Evolutionary conservation across 768 basidiomycete species (phyloP), one percentile per base, ranked within the genome.

Genomic region (Serendipita sp.): DNA sequence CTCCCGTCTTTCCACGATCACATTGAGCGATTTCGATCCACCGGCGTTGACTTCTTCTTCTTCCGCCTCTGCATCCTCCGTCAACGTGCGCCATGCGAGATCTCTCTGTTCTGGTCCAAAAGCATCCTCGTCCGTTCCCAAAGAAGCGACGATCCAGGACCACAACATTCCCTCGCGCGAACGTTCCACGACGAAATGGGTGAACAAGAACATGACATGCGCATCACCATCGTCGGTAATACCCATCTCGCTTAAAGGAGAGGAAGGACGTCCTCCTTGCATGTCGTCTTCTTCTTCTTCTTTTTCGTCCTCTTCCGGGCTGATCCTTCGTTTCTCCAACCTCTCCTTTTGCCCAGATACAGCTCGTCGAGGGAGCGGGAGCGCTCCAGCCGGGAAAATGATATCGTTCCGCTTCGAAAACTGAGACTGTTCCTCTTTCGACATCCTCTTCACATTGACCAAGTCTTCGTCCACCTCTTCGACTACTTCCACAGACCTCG

Each of bases 101-200:
- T 65, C 36, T 35, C 30, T 35, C 23, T 67, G 66, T 16, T 30
- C 36, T 11, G 30, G 16, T 65, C 66, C 41, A 4, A 68, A 69
- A 10, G 65, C n/a, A 51, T 63, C 30, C 68, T 66, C n/a, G 23
- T 45, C 18, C 41, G n/a, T 63, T 58, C 66, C 70, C 66, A 72
- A 2, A 30, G 38, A 41, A 36, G 56, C 68, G n/a, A 68, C 64
- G 34, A 51, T 62, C 64, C 64, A 68, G n/a, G 44, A 41, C 66
- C 66, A 68, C 36, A 68, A 44, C 23, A 68, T 47, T 4, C 46
- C 68, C 44, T 68, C 68, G 18, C 68, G 35, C 66, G 64, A 67
- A 3, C 67, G 48, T 52, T 68, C 67, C 28, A 68, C 63, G 45
- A 68, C 47, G 41, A 62, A 64, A 47, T 68, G 66, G 7, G 67